phyloP scores from a whole-genome alignment of 169 alveolate species.

The Perkinsus chesapeaki region DNA sequence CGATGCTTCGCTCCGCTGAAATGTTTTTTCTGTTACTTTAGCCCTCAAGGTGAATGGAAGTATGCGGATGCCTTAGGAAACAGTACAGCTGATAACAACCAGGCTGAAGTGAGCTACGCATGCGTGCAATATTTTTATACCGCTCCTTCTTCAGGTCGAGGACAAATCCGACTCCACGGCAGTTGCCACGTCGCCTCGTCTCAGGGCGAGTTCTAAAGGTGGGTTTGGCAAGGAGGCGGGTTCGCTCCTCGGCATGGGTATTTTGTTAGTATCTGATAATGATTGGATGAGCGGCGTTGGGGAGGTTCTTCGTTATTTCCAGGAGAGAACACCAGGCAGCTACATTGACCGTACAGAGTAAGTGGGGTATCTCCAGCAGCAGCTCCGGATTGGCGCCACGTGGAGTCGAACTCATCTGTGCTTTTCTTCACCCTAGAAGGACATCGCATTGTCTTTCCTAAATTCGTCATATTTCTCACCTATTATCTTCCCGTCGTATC shows the following conservation, averaged over 20 bases:
- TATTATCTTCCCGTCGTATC: too few relatives aligned
- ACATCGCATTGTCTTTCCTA: neutral
- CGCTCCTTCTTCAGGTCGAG: neutral
- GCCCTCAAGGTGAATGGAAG: neutral
- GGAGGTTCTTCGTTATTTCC: conserved; percentile 19
- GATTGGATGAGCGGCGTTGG: conserved; percentile 4
- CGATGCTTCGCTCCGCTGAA: too few relatives aligned
- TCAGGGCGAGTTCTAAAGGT: neutral
- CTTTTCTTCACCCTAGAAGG: neutral
- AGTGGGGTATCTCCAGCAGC: too few relatives aligned
- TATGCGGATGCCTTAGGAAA: neutral
- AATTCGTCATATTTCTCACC: too few relatives aligned
- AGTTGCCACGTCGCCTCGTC: neutral
- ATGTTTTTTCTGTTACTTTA: neutral
- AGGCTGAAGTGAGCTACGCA: neutral
- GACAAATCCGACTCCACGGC: neutral
- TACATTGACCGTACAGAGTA: conserved; percentile 21
- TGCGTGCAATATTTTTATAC: neutral
- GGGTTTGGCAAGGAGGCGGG: neutral
- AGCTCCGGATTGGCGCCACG: too few relatives aligned
- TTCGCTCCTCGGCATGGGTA: neutral
- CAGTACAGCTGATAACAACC: neutral
- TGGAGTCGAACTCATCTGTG: too few relatives aligned
- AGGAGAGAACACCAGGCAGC: conserved; percentile 27
- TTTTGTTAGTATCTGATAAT: neutral